Evolutionary conservation across 139 green algal genomes (phyloP), one percentile per base, ranked within the genome.

Genomic region (Choricystis sp.): DNA sequence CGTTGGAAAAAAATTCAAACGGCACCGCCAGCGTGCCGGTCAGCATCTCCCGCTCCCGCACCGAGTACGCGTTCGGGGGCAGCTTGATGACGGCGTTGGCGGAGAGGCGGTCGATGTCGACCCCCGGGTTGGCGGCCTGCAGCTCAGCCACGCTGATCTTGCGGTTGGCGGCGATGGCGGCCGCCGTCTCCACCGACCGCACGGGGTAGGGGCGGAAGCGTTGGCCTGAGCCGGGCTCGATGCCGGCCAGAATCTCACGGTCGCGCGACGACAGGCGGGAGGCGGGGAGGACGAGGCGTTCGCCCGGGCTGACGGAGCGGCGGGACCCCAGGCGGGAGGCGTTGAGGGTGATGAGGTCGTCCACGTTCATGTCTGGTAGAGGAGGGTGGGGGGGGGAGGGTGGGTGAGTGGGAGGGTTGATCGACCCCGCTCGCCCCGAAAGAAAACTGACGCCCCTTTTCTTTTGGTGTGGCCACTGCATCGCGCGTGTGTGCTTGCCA

Each of bases 31-130:
- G 70, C 19, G 61, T 74, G 65, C 80, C 81, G 14, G 81, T 86
- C 27, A 95, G 67, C 85, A 93, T 92, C 74, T 95, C 87, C n/a
- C 80, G 76, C 74, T 95, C 87, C 2, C 87, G 73, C 19, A 88
- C 81, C 0, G 84, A 92, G 82, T 91, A 94, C 78, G 90, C 90
- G 72, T 81, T 77, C 66, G 74, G 74, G 0, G 83, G 86, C 55
- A 91, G 77, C 72, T 87, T 86, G 4, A 91, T 56, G 5, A 90
- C 63, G 49, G 81, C 69, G 61, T 81, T 78, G 26, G 64, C 81
- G 63, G 70, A 71, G 19, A 93, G 66, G 40, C 70, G 69, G 26
- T 83, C 62, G 2, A 91, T 64, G 62, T 92, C 77, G 21, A 87
- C 65, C 4, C 75, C 80, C 0, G 82, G 80, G 74, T 95, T 95